Base-by-base conservation (phyloP, 2,329 filamentous ascomycete species). In the Colletotrichum tanaceti region DNA sequence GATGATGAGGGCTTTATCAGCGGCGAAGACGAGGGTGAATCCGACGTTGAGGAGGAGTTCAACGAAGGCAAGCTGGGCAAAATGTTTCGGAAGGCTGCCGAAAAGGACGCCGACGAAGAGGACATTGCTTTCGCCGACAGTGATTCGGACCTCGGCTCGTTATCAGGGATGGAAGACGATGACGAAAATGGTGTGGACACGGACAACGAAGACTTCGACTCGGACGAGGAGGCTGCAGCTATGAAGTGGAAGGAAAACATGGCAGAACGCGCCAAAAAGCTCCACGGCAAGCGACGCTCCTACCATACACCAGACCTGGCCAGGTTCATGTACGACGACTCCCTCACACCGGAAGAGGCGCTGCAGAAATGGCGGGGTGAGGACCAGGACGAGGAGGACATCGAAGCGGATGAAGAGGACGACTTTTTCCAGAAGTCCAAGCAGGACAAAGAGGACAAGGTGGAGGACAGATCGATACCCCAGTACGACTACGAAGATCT, bases 121-220 rank as follows among this genome's bases (percentile, higher is more conserved):
- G 93, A 97, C 63, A 75, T 98, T 65, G 93, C 90, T 1, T 99
- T 98, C 82, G 96, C 96, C 16, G 96, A 99, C 75, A 97, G 93
- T 75, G 97, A 99, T 78, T 99, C 96, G 0, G 97, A 99, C 77
- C 85, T 99, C 5, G 96, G 96, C 7, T 97, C 95, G 4, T 80
- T 98, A 71, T 97, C 93, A 10, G 83, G 80, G 1, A 81, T 82
- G 6, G 85, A 87, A 2, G 82, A 83, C 1, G 79, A 79, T 0
- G 82, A 83, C 22, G 81, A 82, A 4, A 81, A 80, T 1, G 80
- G 81, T 5, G 79, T 79, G 0, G 83, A 80, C 4, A 82, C 81
- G 13, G 80, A 83, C 0, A 79, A 82, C 0, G 85, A 88, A n/a
- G 87, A 88, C n/a, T 77, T 79, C 54, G 78, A 81, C 59, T 86